Evolutionary conservation across 202 grass and related monocot genomes (phyloP).

Genomic region (Musa balbisiana): DNA sequence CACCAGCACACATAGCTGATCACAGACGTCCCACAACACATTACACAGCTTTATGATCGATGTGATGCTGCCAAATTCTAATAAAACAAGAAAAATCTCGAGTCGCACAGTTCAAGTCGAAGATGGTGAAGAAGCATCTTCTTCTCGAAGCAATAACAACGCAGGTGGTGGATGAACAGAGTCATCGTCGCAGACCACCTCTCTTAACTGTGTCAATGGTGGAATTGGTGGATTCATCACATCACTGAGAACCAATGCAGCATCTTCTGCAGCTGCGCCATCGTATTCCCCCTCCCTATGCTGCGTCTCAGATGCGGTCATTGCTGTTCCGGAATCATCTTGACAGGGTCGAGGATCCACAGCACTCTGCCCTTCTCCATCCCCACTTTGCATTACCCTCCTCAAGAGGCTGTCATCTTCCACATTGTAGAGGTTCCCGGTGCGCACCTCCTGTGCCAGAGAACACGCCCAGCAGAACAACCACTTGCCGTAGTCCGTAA

Average conservation of each 20-base stretch:
- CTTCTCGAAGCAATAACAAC: background rate
- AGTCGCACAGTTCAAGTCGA: background rate
- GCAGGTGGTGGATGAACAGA: background rate
- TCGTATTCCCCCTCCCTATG: no score
- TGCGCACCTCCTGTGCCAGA: constrained; percentile 67
- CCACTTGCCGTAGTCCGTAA: constrained; percentile 43
- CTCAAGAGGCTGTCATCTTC: constrained; percentile 28
- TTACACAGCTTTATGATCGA: no score
- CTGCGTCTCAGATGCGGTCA: background rate
- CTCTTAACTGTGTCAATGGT: background rate
- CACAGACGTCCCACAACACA: no score
- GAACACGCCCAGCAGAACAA: constrained; percentile 48
- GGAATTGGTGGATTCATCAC: background rate
- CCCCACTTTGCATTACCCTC: background rate
- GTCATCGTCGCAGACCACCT: background rate
- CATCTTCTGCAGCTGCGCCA: background rate
- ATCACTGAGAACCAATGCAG: background rate
- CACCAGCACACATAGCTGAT: no score
- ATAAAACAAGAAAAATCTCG: background rate
- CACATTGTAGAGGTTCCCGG: constrained; percentile 40
- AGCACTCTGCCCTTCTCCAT: background rate
- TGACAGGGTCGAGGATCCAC: background rate
- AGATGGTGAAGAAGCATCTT: background rate
- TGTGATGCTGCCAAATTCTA: background rate
- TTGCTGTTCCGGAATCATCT: background rate